phyloP scores from a whole-genome alignment of 2,329 filamentous ascomycete genomes.

The Blastomyces silverae region DNA sequence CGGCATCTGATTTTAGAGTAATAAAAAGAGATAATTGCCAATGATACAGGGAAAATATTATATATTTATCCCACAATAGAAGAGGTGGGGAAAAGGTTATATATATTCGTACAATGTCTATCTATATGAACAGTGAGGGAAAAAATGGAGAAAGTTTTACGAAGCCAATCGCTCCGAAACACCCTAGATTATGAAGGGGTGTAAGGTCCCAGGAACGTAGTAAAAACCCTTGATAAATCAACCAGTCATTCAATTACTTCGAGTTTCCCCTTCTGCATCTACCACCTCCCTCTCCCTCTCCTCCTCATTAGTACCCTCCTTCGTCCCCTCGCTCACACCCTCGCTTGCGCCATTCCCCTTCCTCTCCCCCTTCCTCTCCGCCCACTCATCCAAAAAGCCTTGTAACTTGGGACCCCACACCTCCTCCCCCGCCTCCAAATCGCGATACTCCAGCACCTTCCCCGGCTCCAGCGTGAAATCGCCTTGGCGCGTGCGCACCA shows the following conservation, averaged over 20 bases:
- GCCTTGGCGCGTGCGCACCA: slow-evolving; percentile 73
- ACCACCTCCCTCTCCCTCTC: not conserved
- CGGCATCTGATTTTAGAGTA: not conserved
- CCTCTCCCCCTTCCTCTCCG: slow-evolving; percentile 35
- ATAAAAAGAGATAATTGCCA: not conserved
- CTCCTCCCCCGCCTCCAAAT: slow-evolving; percentile 67
- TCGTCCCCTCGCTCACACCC: slow-evolving; percentile 2
- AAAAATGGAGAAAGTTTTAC: not conserved
- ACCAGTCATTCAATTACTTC: not conserved
- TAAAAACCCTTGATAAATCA: not conserved
- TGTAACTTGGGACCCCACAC: slow-evolving; percentile 74
- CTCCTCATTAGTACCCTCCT: slow-evolving; percentile 1
- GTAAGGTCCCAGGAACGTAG: not conserved
- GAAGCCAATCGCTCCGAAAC: not conserved
- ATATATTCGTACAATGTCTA: not conserved
- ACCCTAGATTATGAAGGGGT: not conserved
- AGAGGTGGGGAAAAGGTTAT: not conserved
- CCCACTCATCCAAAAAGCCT: slow-evolving; percentile 50
- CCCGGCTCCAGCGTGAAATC: slow-evolving; percentile 64
- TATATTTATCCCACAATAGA: not conserved
- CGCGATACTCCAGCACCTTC: slow-evolving; percentile 71
- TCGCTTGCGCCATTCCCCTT: slow-evolving; percentile 9
- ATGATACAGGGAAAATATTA: not conserved
- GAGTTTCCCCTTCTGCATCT: not conserved
- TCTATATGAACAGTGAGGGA: not conserved